Evolutionary conservation across 148 eudicot species (phyloP).

Genomic region (Bassia scoparia): DNA sequence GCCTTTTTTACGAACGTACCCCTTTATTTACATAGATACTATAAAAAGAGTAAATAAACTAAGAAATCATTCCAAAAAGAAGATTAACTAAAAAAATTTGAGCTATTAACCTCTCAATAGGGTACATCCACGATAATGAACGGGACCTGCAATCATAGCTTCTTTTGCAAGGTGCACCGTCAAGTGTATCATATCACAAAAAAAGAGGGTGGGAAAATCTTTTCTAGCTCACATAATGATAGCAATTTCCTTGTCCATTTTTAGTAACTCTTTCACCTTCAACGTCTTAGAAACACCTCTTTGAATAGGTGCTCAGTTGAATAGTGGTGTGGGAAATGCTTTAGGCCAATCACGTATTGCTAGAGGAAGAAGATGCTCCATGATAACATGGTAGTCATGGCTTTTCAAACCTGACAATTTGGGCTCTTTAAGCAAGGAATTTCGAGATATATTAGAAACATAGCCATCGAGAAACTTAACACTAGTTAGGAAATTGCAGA

Average conservation of each 20-base stretch:
- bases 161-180: constrained; percentile 12
- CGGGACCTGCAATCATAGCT: constrained; percentile 7
- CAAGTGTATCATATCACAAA: constrained; percentile 22
- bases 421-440: neutral
- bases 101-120: constrained; percentile 6
- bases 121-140: constrained; percentile 23
- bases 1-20: too few species aligned
- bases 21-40: too few species aligned
- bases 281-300: constrained; percentile 4
- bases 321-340: neutral
- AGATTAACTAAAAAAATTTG: too few species aligned
- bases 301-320: neutral
- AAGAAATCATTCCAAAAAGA: too few species aligned
- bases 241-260: neutral
- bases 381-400: too few species aligned
- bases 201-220: constrained; percentile 8
- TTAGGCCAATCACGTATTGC: constrained; percentile 1
- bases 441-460: neutral
- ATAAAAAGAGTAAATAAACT: too few species aligned
- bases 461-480: too few species aligned
- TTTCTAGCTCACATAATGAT: constrained; percentile 14
- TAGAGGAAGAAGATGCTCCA: too few species aligned
- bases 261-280: neutral
- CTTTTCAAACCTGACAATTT: neutral
- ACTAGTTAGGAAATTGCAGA: too few species aligned